A percentile compares a stretch with the other conserved stretches of the same genome.
Evolutionary conservation across 306 rosid genomes (phyloP).

Genomic region (Trifolium fragiferum): DNA sequence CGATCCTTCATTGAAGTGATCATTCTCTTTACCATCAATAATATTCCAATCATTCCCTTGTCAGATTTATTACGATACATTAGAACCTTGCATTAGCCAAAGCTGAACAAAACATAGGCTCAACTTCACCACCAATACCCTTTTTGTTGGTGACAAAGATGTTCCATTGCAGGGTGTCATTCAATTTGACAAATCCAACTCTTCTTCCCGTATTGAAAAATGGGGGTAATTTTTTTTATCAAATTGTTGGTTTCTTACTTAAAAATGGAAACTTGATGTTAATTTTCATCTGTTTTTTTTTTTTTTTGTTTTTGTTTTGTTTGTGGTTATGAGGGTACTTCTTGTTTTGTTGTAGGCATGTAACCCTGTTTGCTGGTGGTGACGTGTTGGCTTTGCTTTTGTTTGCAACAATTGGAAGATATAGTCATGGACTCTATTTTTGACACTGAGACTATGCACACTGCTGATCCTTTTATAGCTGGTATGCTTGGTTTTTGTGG

Average conservation of each 20-base stretch:
- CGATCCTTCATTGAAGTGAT: no score
- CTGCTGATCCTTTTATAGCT: constrained; percentile 96
- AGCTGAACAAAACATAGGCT: constrained; percentile 57
- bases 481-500: constrained; percentile 48
- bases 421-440: constrained; percentile 77
- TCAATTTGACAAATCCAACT: constrained; percentile 82
- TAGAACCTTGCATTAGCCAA: constrained; percentile 58
- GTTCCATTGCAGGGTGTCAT: constrained; percentile 95
- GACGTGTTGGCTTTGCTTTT: constrained; percentile 85
- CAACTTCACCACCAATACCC: constrained; percentile 46
- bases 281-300: constrained; percentile 14
- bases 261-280: neutral
- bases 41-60: no score
- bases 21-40: no score
- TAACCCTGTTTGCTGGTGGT: constrained; percentile 82
- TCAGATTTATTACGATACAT: no score
- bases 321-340: no score
- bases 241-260: constrained; percentile 21
- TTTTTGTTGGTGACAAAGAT: constrained; percentile 65
- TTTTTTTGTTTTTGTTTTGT: no score
- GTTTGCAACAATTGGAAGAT: constrained; percentile 89
- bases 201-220: constrained; percentile 61
- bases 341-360: constrained; percentile 59
- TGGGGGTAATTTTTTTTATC: constrained; percentile 71
- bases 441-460: constrained; percentile 74